Base-by-base conservation (phyloP, 73 alveolate species). In the Paramecium primaurelia region DNA sequence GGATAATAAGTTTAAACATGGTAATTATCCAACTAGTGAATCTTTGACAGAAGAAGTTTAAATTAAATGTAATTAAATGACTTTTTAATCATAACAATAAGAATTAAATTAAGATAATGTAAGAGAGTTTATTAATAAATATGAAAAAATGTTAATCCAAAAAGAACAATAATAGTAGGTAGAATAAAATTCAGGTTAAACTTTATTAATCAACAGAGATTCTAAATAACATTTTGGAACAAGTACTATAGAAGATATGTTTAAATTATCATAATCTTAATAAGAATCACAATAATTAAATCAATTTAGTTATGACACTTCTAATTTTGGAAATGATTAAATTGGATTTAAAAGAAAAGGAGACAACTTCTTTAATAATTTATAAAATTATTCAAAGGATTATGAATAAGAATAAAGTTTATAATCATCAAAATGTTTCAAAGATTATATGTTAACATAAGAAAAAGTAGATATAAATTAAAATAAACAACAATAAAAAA, bases 321-420 rank as follows among this genome's bases (percentile, higher is more conserved):
- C 88, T 36, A 75, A 75, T 75, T 75, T 75, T 37, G 88, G 88
- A 6, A 30, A 38, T 38, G 88, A 75, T 42, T 8, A 75, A 4
- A 30, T 38, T 3, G 69, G 69, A 8, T 4, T 2, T 4, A 42
- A 8, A 20, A 75, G 37, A n/a, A 1, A 75, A 34, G 58, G 16
- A 32, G 58, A 37, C 4, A 38, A 75, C 9, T 10, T 14, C 25
- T 38, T 36, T 38, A 36, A 75, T 37, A 75, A 75, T 75, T 75
- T 75, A 8, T 11, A 22, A 25, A 75, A 38, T n/a, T 36, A 75
- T 75, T 75, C 88, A n/a, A 36, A 75, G 20, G 60, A 75, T 4
- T 36, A 38, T 38, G 60, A 42, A 38, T 38, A 54, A 54, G 69
- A 54, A 54, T 3, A 38, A 42, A 75, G 58, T n/a, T 30, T 42